Base-by-base conservation (phyloP, 129 eudicot genomes). In the Scalesia atractyloides region DNA sequence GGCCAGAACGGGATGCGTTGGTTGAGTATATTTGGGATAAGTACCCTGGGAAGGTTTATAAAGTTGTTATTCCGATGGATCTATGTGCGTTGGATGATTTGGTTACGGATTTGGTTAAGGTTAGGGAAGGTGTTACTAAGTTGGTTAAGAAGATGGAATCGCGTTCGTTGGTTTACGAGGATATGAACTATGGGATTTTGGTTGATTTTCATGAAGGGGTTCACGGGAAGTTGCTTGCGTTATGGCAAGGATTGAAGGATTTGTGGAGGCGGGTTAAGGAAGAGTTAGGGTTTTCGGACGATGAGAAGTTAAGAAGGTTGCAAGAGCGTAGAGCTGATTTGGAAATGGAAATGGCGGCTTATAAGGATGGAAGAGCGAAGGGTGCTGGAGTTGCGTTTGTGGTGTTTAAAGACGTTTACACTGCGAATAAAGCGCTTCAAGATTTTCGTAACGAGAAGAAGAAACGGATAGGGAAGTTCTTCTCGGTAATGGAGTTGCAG, bases 341-440 rank as follows among this genome's bases (percentile, higher is more conserved):
- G 34, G 99, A 95, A 84, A 91, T 84, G 88, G 96, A 95, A 80
- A 87, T 95, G 97, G 92, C 96, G 4, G 94, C 88, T 37, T 95
- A 91, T 67, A 95, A 95, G 76, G 89, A 90, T 33, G 96, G 96
- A 33, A 84, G 87, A 69, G 99, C 97, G 12, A 92, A 81, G 62
- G 99, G 99, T 60, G 99, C 99, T 6, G 97, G 97, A 30, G 96
- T 88, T 64, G 99, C 97, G 6, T 95, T 95, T 77, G 96, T 95
- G 75, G 95, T 95, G 68, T 95, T 95, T 75, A 91, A 88, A 85
- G 99, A 95, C 76, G 99, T 95, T 48, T 88, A 86, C 77, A 83
- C 97, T 0, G 89, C 97, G 2, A 91, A 88, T 75, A 95, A 91
- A 73, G 99, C 99, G 0, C 86, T 91, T 73, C 91, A 95, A 73